These are phyloP conservation scores for Stenogyne calaminthoides DNA, from an alignment of 305 asterid species.

Conservation along the genomic window DNA sequence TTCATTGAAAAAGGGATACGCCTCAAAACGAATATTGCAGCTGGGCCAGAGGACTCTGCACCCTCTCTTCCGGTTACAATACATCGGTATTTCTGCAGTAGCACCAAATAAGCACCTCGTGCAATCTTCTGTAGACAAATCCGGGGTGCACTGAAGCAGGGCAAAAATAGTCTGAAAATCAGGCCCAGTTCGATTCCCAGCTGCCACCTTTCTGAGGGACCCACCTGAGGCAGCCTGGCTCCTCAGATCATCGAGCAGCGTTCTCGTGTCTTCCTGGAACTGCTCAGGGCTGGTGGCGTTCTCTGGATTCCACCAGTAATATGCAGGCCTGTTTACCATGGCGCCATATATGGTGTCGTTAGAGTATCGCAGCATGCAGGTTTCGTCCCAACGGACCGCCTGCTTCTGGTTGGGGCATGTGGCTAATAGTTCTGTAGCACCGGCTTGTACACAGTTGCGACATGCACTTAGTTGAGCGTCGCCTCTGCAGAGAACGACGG, in stretches of 20 bases:
- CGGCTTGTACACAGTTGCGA: constrained; percentile 8
- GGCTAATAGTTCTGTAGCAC: background rate
- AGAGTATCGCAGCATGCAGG: constrained; percentile 37
- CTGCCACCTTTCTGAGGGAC: constrained; percentile 36
- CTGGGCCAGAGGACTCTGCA: constrained; percentile 30
- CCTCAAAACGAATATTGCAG: constrained; percentile 38
- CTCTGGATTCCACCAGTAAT: background rate
- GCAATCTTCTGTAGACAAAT: constrained; percentile 35
- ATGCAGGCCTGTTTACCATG: background rate
- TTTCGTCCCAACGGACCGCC: constrained; percentile 24
- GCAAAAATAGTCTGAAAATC: constrained; percentile 28
- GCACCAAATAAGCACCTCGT: constrained; percentile 20
- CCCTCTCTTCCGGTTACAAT: constrained; percentile 23
- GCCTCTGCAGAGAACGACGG: constrained; percentile 28
- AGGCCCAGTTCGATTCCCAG: background rate
- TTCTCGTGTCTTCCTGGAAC: background rate
- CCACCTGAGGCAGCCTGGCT: constrained; percentile 31
- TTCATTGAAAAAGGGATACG: constrained; percentile 21
- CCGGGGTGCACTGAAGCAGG: constrained; percentile 45
- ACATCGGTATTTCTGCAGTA: background rate
- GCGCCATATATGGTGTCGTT: constrained; percentile 4
- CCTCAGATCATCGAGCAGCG: constrained; percentile 12
- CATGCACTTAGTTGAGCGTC: constrained; percentile 25
- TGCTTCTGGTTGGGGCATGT: constrained; percentile 32
- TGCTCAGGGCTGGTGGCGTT: constrained; percentile 23